phyloP scores from a whole-genome alignment of 257 asterid genomes.

The Lycium ferocissimum region DNA sequence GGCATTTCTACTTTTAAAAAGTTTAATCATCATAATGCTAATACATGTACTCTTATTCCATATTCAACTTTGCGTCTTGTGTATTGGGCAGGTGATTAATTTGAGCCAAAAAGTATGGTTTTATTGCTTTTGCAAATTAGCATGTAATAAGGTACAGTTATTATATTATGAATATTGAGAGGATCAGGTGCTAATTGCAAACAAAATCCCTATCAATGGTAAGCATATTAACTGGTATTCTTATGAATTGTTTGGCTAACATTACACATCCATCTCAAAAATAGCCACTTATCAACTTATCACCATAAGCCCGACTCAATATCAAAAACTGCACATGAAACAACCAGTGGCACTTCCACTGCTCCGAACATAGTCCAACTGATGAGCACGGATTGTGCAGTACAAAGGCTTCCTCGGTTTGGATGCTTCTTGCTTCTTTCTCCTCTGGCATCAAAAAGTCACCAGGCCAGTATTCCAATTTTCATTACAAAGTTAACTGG shows the following conservation, averaged over 20 bases:
- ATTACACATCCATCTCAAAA: slow-evolving; percentile 11
- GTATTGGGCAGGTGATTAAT: neutral
- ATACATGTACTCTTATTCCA: neutral
- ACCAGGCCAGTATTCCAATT: neutral
- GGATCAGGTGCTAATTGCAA: neutral
- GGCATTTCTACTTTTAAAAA: neutral
- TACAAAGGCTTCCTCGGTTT: neutral
- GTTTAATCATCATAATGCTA: neutral
- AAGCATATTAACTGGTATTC: neutral
- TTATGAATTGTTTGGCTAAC: neutral
- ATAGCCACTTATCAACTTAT: neutral
- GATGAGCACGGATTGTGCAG: neutral
- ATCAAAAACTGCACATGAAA: neutral
- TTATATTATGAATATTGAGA: neutral
- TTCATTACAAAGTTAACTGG: neutral
- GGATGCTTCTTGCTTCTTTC: slow-evolving; percentile 12
- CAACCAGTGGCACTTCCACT: neutral
- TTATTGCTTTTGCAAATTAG: neutral
- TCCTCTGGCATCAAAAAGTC: neutral
- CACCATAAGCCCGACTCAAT: neutral
- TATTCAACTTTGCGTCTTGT: neutral
- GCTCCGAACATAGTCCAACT: neutral
- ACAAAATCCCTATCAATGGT: neutral
- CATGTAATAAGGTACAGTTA: neutral
- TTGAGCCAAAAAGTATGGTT: neutral